These are phyloP conservation scores for Phyllosticta paracitricarpa DNA, from an alignment of 2,329 filamentous ascomycete species.

Conservation along the genomic window DNA sequence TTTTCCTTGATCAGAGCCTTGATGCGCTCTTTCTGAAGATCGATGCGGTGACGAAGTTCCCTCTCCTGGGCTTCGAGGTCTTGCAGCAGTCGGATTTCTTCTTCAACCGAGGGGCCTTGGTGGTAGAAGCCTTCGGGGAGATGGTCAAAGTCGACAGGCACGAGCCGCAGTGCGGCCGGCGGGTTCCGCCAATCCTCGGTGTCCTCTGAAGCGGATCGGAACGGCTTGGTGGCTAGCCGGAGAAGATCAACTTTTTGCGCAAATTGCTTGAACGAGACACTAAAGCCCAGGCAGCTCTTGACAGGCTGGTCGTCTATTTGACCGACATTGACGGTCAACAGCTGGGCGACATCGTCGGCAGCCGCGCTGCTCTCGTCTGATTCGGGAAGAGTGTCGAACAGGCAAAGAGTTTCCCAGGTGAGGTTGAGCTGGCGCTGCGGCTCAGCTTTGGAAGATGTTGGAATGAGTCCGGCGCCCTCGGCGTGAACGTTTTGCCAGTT, in stretches of 20 bases:
- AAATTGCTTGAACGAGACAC: slow-evolving; percentile 30
- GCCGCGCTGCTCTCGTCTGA: slow-evolving; percentile 13
- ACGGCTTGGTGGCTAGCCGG: slow-evolving; percentile 23
- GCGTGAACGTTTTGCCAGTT: slow-evolving; percentile 29
- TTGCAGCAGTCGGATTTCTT: slow-evolving; percentile 32
- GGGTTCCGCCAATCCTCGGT: slow-evolving; percentile 29
- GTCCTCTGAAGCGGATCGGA: slow-evolving; percentile 19
- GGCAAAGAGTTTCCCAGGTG: slow-evolving; percentile 30
- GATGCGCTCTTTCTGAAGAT: slow-evolving; percentile 26
- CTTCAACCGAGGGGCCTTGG: slow-evolving; percentile 20
- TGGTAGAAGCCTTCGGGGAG: slow-evolving; percentile 6
- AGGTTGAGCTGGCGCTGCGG: slow-evolving; percentile 25
- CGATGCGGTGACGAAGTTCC: slow-evolving; percentile 27
- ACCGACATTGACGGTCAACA: slow-evolving; percentile 31
- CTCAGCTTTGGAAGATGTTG: slow-evolving; percentile 18
- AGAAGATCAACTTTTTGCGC: slow-evolving; percentile 26
- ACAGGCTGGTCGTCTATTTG: slow-evolving; percentile 27
- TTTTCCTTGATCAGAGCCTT: slow-evolving; percentile 22
- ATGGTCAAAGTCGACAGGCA: slow-evolving; percentile 13
- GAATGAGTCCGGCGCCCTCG: slow-evolving; percentile 24
- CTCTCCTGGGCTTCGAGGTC: slow-evolving; percentile 29
- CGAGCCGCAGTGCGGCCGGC: slow-evolving; percentile 23
- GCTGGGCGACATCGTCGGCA: slow-evolving; percentile 21
- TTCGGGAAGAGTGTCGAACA: slow-evolving; percentile 18
- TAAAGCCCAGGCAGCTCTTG: slow-evolving; percentile 25